Base-by-base conservation (phyloP, 2,329 filamentous ascomycete genomes). In the Epicoccum nigrum region DNA sequence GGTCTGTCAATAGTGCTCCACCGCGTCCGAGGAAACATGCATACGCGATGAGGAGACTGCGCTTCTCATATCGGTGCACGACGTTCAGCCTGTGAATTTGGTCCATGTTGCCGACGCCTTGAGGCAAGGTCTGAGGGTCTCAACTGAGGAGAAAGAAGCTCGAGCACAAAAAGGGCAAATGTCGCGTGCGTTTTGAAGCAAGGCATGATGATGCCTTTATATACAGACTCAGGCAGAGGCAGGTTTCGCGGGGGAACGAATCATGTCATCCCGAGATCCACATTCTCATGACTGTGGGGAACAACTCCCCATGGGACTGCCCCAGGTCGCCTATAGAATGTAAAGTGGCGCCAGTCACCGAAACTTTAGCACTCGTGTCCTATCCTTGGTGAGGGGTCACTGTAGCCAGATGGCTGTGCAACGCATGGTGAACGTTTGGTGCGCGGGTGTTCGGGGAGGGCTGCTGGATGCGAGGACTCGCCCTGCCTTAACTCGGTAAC, bases 41-140 rank as follows among this genome's bases (percentile, higher is more conserved):
- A 34, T 48, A 59, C 56, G 65, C 66, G 23, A 65, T 64, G 9
- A 69, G 62, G 32, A 68, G 49, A 13, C 51, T 55, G 21, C 63
- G 56, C 60, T 69, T 69, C 45, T 68, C 64, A 21, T 60, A 57
- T 23, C 58, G 60, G 34, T 62, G 60, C 16, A 62, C 58, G n/a
- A 62, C 60, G 46, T 62, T 62, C 33, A 62, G 47, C 39, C 40
- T 60, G 41, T 63, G 58, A n/a, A 66, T 66, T n/a, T 62, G 53
- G 16, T 66, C 63, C 63, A 66, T 66, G 4, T 25, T 20, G 35
- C 28, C n/a, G 9, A 25, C 5, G 11, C 17, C 9, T 6, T 25
- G 9, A 7, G 23, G 23, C 23, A 25, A 25, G 1, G n/a, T 27
- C n/a, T 2, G 19, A 5, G 8, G 19, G 15, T 13, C 8, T 16